Evolutionary conservation across 2,329 filamentous ascomycete species (phyloP).

Genomic region (Emergomyces orientalis): DNA sequence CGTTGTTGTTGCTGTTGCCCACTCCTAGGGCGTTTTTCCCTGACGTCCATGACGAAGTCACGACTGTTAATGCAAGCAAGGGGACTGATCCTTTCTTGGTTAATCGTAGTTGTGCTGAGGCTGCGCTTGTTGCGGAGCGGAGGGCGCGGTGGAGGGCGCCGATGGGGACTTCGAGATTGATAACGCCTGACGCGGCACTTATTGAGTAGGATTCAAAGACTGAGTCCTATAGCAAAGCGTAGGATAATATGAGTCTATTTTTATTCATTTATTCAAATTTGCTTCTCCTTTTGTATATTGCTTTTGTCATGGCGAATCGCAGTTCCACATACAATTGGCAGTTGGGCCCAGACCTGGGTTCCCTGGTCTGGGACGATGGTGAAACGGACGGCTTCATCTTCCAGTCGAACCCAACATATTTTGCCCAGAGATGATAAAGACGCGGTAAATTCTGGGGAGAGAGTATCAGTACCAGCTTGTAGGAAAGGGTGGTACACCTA

Average conservation of each 20-base stretch:
- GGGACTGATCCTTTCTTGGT: conserved; percentile 88
- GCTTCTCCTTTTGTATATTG: background rate
- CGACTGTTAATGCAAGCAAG: conserved; percentile 81
- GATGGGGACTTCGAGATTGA: conserved; percentile 94
- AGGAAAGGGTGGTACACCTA: conserved; percentile 24
- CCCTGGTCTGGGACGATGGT: conserved; percentile 92
- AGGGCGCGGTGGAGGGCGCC: conserved; percentile 81
- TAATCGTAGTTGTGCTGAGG: conserved; percentile 73
- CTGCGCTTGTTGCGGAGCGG: conserved; percentile 72
- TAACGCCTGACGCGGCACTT: conserved; percentile 83
- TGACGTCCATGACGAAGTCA: conserved; percentile 45
- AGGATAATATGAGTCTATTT: conserved; percentile 8
- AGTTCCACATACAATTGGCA: conserved; percentile 30
- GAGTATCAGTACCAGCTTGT: background rate
- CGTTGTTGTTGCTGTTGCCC: conserved; percentile 21
- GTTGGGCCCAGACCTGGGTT: conserved; percentile 91
- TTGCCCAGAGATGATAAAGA: conserved; percentile 62
- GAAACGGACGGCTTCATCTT: conserved; percentile 80
- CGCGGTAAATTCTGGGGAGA: conserved; percentile 47
- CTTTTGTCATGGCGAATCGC: too few species aligned
- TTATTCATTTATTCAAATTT: background rate
- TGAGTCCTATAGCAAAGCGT: conserved; percentile 48
- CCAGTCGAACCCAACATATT: conserved; percentile 82
- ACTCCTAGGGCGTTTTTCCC: conserved; percentile 49
- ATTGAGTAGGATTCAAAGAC: conserved; percentile 88